Evolutionary conservation across 2,329 filamentous ascomycete genomes (phyloP).

Genomic region (Penicillium brasilianum): DNA sequence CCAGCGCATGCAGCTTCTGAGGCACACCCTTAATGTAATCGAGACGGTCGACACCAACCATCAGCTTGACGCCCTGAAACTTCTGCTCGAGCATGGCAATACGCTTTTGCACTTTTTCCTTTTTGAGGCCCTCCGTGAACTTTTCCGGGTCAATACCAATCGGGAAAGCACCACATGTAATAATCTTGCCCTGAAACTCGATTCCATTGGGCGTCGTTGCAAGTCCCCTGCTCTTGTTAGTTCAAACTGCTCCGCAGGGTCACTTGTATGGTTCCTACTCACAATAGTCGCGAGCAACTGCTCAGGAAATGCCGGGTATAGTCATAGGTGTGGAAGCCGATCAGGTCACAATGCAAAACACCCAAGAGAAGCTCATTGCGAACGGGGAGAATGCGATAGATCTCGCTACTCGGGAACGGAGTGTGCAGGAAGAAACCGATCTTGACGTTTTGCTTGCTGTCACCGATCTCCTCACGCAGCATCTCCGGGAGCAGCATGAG

Average conservation of each 20-base stretch:
- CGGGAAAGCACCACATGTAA: slow-evolving; percentile 92
- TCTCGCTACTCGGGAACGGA: slow-evolving; percentile 94
- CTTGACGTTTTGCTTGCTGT: slow-evolving; percentile 86
- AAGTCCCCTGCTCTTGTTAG: slow-evolving; percentile 44
- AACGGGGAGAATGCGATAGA: slow-evolving; percentile 93
- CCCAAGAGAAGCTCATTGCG: slow-evolving; percentile 86
- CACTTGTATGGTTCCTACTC: slow-evolving; percentile 40
- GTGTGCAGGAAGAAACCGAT: slow-evolving; percentile 99
- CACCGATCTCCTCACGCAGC: slow-evolving; percentile 86
- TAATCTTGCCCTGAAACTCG: slow-evolving; percentile 84
- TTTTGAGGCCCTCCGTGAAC: slow-evolving; percentile 86
- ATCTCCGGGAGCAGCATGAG: slow-evolving; percentile 95
- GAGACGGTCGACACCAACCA: slow-evolving; percentile 93
- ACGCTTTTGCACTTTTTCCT: slow-evolving; percentile 82
- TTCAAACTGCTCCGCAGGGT: background rate
- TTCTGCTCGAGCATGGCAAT: slow-evolving; percentile 85
- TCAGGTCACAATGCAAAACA: slow-evolving; percentile 89
- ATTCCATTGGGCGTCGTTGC: slow-evolving; percentile 89
- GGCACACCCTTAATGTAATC: slow-evolving; percentile 99
- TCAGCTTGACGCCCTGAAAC: slow-evolving; percentile 94
- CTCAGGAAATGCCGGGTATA: slow-evolving; percentile 98
- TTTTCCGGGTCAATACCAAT: slow-evolving; percentile 98
- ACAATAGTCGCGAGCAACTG: slow-evolving; percentile 92
- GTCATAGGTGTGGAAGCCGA: slow-evolving; percentile 98
- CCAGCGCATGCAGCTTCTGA: slow-evolving; percentile 93